Evolutionary conservation across 805 yeast genomes (phyloP).

Genomic region (Sugiyamaella lignohabitans): DNA sequence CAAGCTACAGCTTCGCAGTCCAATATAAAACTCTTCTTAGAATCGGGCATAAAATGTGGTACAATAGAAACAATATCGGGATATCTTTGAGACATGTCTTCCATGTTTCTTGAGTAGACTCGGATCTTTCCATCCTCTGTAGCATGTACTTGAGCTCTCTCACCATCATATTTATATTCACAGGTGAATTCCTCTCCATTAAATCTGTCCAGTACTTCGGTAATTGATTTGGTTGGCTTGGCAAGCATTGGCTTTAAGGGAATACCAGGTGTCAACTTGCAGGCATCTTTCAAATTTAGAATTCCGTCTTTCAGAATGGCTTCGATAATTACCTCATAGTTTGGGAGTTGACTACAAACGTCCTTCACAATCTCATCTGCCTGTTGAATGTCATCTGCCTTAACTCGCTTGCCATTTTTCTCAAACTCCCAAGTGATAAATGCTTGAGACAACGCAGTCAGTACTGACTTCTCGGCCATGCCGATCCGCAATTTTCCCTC

Average conservation of each 20-base stretch:
- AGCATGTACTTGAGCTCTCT: slow-evolving; percentile 89
- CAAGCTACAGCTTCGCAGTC: slow-evolving; percentile 99
- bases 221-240: slow-evolving; percentile 88
- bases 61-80: slow-evolving; percentile 79
- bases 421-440: slow-evolving; percentile 54
- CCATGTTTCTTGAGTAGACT: slow-evolving; percentile 90
- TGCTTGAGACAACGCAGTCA: slow-evolving; percentile 79
- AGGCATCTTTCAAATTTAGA: slow-evolving; percentile 50
- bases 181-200: slow-evolving; percentile 83
- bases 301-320: slow-evolving; percentile 65
- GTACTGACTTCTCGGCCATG: slow-evolving; percentile 86
- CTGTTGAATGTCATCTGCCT: slow-evolving; percentile 42
- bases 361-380: slow-evolving; percentile 80
- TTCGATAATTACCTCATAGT: slow-evolving; percentile 71
- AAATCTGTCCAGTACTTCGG: slow-evolving; percentile 87
- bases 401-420: slow-evolving; percentile 26
- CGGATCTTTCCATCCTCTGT: slow-evolving; percentile 55
- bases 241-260: slow-evolving; percentile 98
- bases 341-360: slow-evolving; percentile 85
- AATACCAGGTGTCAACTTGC: slow-evolving; percentile 80
- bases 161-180: slow-evolving; percentile 97
- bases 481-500: slow-evolving; percentile 94
- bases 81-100: slow-evolving; percentile 92
- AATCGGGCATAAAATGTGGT: slow-evolving; percentile 45
- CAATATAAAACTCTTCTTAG: slow-evolving; percentile 54